Conservation (phyloP, 2,329 filamentous ascomycete species). For the Ceratocystis destructans region DNA sequence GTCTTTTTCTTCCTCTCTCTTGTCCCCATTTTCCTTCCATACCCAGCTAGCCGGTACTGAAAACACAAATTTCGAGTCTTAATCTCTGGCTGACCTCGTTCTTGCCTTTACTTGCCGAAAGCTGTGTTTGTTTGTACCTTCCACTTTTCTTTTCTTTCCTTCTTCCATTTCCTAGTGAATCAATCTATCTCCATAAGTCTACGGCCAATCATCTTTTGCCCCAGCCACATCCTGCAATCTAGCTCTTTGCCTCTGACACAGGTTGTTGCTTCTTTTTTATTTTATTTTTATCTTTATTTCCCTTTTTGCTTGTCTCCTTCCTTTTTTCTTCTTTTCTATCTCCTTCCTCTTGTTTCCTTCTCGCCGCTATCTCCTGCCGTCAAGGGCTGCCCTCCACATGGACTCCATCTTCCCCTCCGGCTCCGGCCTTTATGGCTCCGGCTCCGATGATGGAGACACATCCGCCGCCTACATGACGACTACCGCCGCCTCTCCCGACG, state of each 20-base stretch:
- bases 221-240: background rate
- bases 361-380: background rate
- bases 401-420: constrained; percentile 2
- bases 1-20: background rate
- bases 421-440: constrained; percentile 1
- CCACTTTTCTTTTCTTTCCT: background rate
- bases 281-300: no score
- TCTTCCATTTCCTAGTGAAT: background rate
- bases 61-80: background rate
- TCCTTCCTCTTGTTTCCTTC: background rate
- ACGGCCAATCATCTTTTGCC: background rate
- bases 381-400: background rate
- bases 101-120: background rate
- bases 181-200: background rate
- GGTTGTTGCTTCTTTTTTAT: background rate
- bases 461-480: background rate
- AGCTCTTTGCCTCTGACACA: background rate
- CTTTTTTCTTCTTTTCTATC: background rate
- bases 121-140: background rate
- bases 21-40: background rate
- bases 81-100: background rate
- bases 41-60: background rate
- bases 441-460: background rate
- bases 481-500: background rate
- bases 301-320: background rate